These are phyloP conservation scores for Berberis vulgaris DNA, from an alignment of 164 flowering plant genomes.

Conservation along the genomic window DNA sequence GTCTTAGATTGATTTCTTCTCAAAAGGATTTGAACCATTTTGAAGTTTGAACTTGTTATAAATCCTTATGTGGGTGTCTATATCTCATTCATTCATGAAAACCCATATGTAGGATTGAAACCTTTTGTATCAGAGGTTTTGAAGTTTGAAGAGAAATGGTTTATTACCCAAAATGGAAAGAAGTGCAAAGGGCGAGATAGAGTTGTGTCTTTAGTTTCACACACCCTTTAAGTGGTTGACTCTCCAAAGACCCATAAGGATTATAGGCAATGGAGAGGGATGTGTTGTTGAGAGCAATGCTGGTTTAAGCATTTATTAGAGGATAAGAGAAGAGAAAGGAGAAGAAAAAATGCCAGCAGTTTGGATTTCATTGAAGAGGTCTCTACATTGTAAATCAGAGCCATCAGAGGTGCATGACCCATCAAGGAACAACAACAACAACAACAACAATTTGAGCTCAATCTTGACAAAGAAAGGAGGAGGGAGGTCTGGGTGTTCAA, in stretches of 20 bases:
- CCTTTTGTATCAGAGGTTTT: neutral
- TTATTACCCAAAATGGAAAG: neutral
- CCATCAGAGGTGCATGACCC: constrained; percentile 87
- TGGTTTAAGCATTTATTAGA: neutral
- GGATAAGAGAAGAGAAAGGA: neutral
- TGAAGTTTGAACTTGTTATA: no score
- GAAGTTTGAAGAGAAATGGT: neutral
- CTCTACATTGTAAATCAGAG: constrained; percentile 84
- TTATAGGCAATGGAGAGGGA: constrained; percentile 6
- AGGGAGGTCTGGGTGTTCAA: constrained; percentile 92
- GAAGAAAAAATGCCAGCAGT: constrained; percentile 57
- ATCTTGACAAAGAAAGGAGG: constrained; percentile 55
- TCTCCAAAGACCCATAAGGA: no score
- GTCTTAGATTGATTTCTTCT: no score
- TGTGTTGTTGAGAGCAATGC: constrained; percentile 3
- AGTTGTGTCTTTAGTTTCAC: neutral
- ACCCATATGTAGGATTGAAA: neutral
- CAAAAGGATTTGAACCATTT: no score
- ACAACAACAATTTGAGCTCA: constrained; percentile 48
- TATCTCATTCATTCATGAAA: no score
- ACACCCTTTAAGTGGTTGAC: no score
- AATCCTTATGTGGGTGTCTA: no score
- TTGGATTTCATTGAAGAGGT: constrained; percentile 81
- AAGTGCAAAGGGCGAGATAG: neutral
- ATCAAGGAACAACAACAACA: constrained; percentile 27